A percentile compares a stretch with the other conserved stretches of the same genome.
Evolutionary conservation across 495 filamentous ascomycete species (phyloP).

Genomic region (Aspergillus egyptiacus): DNA sequence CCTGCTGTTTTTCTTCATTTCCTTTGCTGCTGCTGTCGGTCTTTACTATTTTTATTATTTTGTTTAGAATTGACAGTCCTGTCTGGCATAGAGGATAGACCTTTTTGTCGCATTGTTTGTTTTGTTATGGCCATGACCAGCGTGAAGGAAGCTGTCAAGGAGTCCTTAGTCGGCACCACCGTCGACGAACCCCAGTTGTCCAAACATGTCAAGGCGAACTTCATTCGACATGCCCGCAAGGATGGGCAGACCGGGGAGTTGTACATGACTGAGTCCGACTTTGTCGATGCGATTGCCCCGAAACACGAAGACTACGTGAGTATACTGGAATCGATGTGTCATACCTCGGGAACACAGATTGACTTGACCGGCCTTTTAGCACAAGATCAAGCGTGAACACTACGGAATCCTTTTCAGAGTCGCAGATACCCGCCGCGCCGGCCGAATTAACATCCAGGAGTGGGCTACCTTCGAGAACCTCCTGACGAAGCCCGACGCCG

Average conservation of each 20-base stretch:
- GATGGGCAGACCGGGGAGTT: conserved; percentile 69
- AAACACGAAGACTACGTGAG: conserved; percentile 84
- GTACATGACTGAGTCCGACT: conserved; percentile 76
- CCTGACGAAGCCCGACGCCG: conserved; percentile 87
- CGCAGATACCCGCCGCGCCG: conserved; percentile 68
- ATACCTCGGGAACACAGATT: conserved; percentile 15
- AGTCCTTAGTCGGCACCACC: conserved; percentile 60
- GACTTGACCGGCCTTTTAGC: conserved; percentile 45
- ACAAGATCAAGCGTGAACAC: conserved; percentile 94
- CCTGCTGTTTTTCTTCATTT: conserved; percentile 1
- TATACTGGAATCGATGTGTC: conserved; percentile 19
- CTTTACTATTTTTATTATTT: conserved; percentile 8
- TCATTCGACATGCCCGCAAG: conserved; percentile 69
- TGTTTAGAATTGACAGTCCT: conserved; percentile 3
- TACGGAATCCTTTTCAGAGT: conserved; percentile 89
- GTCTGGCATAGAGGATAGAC: conserved; percentile 8
- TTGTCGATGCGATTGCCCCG: conserved; percentile 86
- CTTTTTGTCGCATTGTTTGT: neutral
- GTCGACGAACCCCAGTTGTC: conserved; percentile 59
- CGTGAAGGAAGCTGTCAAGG: conserved; percentile 69
- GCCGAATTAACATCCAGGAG: conserved; percentile 71
- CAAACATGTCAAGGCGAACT: conserved; percentile 61
- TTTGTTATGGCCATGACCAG: conserved; percentile 38
- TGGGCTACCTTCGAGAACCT: conserved; percentile 93
- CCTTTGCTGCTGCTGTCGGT: conserved; percentile 8